Conservation (phyloP, 768 basidiomycete genomes). For the Candolleomyces efflorescens region DNA sequence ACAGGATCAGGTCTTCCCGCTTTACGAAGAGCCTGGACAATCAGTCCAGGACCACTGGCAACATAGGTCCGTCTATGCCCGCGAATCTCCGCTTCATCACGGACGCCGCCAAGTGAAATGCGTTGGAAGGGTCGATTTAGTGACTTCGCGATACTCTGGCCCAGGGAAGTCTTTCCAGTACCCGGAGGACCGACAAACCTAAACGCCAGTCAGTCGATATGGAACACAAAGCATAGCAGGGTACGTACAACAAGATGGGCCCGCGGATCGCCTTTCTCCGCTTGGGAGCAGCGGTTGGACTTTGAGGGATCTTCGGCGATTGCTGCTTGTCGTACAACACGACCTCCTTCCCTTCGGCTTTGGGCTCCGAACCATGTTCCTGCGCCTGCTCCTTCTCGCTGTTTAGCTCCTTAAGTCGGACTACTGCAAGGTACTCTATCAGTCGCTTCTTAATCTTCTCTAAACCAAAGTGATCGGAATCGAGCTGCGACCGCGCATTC, state of each 20-base stretch:
- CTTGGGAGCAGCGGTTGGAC: constrained; percentile 8
- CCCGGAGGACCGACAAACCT: constrained; percentile 91
- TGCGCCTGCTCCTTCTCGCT: constrained; percentile 29
- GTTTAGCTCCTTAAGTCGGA: constrained; percentile 54
- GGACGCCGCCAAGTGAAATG: constrained; percentile 87
- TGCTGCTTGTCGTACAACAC: constrained; percentile 25
- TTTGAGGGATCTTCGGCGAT: constrained; percentile 12
- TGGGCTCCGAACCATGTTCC: constrained; percentile 13
- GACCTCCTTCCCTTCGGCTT: constrained; percentile 22
- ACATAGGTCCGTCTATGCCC: constrained; percentile 77
- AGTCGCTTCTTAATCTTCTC: constrained; percentile 90
- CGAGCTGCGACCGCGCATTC: constrained; percentile 74
- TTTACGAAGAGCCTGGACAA: constrained; percentile 84
- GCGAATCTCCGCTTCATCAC: constrained; percentile 77
- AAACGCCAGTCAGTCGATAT: constrained; percentile 8
- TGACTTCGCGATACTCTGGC: constrained; percentile 82
- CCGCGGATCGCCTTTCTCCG: constrained; percentile 56
- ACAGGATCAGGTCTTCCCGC: constrained; percentile 80
- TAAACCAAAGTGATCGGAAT: constrained; percentile 88
- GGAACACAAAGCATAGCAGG: too few species aligned
- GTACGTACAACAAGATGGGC: constrained; percentile 60
- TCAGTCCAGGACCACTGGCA: constrained; percentile 79
- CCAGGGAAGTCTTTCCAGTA: constrained; percentile 88
- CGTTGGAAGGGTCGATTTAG: constrained; percentile 85
- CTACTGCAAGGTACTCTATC: constrained; percentile 89